phyloP scores from a whole-genome alignment of 306 rosid species.

The Calophaca sinica region DNA sequence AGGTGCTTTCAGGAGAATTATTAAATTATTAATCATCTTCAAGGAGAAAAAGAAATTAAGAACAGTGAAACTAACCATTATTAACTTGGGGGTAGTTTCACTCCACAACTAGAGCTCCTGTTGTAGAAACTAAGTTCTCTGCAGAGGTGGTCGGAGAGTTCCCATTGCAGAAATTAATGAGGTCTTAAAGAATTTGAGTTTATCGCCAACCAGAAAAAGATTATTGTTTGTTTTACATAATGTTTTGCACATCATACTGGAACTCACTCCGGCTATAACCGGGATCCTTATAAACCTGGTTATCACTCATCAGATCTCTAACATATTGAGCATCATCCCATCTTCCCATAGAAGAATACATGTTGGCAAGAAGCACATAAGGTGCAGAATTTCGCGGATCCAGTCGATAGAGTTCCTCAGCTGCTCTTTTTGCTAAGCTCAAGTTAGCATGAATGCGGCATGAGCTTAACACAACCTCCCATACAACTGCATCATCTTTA shows the following conservation, averaged over 20 bases:
- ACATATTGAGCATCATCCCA: conserved; percentile 78
- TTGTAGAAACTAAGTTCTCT: not conserved
- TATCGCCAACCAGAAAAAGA: conserved; percentile 14
- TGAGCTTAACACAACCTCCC: conserved; percentile 88
- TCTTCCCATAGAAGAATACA: conserved; percentile 79
- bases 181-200: conserved; percentile 3
- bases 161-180: conserved; percentile 2
- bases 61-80: no score
- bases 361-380: conserved; percentile 81
- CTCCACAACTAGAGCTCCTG: not conserved
- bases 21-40: no score
- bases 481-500: conserved; percentile 77
- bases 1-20: no score
- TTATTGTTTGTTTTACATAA: conserved; percentile 34
- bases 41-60: no score
- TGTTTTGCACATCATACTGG: conserved; percentile 45
- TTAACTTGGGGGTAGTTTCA: not conserved
- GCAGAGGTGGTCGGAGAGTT: conserved; percentile 2
- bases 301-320: conserved; percentile 71
- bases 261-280: conserved; percentile 77
- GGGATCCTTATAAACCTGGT: conserved; percentile 65
- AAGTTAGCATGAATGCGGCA: conserved; percentile 73
- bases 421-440: conserved; percentile 71
- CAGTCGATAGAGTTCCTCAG: conserved; percentile 67
- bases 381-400: conserved; percentile 66